Base-by-base conservation (phyloP, 2,329 filamentous ascomycete species). In the Zopfia rhizophila region DNA sequence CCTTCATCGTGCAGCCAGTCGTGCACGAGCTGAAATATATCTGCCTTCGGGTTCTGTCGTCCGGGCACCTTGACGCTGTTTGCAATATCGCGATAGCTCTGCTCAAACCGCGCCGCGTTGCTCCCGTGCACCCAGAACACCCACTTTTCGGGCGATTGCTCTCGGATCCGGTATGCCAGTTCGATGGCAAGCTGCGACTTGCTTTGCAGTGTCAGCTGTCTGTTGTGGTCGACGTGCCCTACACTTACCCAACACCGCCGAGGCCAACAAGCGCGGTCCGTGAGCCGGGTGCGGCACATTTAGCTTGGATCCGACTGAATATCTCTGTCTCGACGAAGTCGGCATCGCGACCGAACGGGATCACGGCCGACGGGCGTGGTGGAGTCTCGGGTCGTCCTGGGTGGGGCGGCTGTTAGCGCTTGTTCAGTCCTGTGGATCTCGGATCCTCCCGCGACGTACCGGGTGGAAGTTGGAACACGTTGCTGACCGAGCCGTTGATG, bases 221-320 rank as follows among this genome's bases (percentile, higher is more conserved):
- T 8, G 30, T 16, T 3, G 12, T 12, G 12, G 21, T 13, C 22
- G n/a, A 11, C 33, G 27, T n/a, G 7, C 18, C 24, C 18, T 5
- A 4, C 3, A 11, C 48, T 40, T 51, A 64, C 58, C 61, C 60
- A 3, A 64, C 52, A 19, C 59, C 59, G 23, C 61, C 61, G 10
- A 65, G 42, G 19, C 67, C 66, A 8, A 68, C 62, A 17, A 70
- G 63, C 29, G 64, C 66, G 6, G 56, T 52, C 13, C 62, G 48
- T 23, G 58, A 58, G 14, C 50, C 58, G 24, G 53, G 53, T 31
- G 69, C 2, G 73, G 56, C 13, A 60, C 70, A 66, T 69, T 68
- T 51, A 37, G 61, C 28, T 27, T 48, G 24, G 12, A 69, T 55
- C 51, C 55, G 57, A 21, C 53, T 46, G 12, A 65, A 17, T 18